These are phyloP conservation scores for Ustanciosporium gigantosporum DNA, from an alignment of 1,284 basidiomycete species.

Conservation along the genomic window DNA sequence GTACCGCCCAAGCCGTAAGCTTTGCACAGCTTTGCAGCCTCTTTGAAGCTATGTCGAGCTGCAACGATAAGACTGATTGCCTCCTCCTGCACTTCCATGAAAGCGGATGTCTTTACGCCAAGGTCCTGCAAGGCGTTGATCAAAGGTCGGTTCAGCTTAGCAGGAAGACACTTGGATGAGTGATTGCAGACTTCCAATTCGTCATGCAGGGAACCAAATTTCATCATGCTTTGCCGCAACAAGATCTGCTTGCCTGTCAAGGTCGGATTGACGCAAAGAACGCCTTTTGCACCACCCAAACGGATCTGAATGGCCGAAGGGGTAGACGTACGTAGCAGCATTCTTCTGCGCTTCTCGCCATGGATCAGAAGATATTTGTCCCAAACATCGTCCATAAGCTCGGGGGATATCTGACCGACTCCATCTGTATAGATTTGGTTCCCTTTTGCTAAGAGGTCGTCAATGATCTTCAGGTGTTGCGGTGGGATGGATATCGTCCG, in stretches of 20 bases:
- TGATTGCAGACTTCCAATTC: constrained; percentile 25
- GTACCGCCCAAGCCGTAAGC: constrained; percentile 21
- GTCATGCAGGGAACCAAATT: constrained; percentile 14
- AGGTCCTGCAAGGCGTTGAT: constrained; percentile 27
- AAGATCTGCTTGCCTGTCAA: constrained; percentile 9
- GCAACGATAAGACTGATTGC: constrained; percentile 13
- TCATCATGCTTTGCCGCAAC: constrained; percentile 18
- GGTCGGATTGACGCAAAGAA: constrained; percentile 22
- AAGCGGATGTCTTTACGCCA: constrained; percentile 2
- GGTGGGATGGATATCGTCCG: constrained; percentile 5
- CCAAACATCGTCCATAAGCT: constrained; percentile 29
- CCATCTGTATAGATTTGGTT: constrained; percentile 14
- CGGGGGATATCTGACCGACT: constrained; percentile 17
- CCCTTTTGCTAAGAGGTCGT: not conserved
- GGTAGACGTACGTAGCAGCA: constrained; percentile 8
- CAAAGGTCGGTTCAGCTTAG: constrained; percentile 27
- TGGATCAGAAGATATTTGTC: constrained; percentile 7
- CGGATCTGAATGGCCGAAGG: constrained; percentile 35
- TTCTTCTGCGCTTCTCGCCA: constrained; percentile 14
- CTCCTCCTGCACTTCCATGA: constrained; percentile 15
- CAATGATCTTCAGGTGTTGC: not conserved
- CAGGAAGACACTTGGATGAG: constrained; percentile 8
- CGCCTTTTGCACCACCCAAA: constrained; percentile 23
- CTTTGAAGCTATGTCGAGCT: constrained; percentile 13
- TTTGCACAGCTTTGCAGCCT: constrained; percentile 11